Conservation (phyloP, 768 basidiomycete species). For the Guyanaporus albipodus region DNA sequence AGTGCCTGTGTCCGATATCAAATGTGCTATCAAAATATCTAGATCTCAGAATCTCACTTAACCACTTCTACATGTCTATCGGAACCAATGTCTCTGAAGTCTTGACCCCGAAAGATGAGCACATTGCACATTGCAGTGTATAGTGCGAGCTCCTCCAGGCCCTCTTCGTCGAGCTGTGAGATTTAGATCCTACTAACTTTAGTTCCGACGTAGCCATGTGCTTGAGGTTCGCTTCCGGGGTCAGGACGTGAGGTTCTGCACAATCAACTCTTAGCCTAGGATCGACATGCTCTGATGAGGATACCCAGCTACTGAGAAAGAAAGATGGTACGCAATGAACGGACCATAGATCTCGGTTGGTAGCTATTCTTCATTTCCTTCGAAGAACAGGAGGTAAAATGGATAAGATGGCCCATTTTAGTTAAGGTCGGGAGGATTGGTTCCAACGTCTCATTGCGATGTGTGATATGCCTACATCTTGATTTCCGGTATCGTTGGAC, state of each 20-base stretch:
- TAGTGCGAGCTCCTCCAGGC: slow-evolving; percentile 54
- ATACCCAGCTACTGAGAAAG: no score
- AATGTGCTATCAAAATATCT: no score
- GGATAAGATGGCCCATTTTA: slow-evolving; percentile 46
- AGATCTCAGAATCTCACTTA: no score
- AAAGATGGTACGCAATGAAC: no score
- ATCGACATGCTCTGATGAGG: slow-evolving; percentile 44
- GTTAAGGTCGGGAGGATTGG: background rate
- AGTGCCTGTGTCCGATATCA: no score
- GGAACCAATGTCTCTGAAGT: slow-evolving; percentile 67
- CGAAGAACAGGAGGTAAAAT: slow-evolving; percentile 46
- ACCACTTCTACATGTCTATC: no score
- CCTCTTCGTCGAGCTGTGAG: slow-evolving; percentile 53
- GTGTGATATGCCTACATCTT: slow-evolving; percentile 5
- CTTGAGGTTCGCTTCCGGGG: slow-evolving; percentile 33
- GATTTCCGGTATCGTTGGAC: no score
- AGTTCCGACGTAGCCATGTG: slow-evolving; percentile 50
- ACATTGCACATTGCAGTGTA: slow-evolving; percentile 55
- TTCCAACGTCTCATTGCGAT: background rate
- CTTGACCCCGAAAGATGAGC: slow-evolving; percentile 54
- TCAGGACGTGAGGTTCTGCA: slow-evolving; percentile 48
- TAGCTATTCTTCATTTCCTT: slow-evolving; percentile 47
- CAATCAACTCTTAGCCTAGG: slow-evolving; percentile 46
- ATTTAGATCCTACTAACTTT: slow-evolving; percentile 50
- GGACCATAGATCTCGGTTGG: slow-evolving; percentile 39